Percentiles rank a stretch among this genome's conserved stretches.
Evolutionary conservation across 768 basidiomycete genomes (phyloP).

Genomic region (Termitomyces sp.): DNA sequence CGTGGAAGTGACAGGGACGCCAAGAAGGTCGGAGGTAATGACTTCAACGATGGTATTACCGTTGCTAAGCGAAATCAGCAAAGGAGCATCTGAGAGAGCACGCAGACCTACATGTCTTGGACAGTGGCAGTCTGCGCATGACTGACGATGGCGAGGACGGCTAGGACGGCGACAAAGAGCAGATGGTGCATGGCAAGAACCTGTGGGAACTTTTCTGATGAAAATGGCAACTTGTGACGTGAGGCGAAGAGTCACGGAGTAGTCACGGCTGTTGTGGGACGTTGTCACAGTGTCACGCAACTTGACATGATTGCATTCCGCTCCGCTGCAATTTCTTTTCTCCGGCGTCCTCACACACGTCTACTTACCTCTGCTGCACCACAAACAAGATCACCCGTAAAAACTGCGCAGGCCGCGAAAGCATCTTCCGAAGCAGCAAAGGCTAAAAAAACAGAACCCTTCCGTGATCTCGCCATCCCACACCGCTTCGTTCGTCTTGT

Average conservation of each 20-base stretch:
- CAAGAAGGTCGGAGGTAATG: constrained; percentile 8
- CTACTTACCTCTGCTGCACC: neutral
- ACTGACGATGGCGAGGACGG: constrained; percentile 17
- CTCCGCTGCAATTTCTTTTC: constrained; percentile 17
- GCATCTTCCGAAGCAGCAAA: neutral
- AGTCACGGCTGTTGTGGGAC: no score
- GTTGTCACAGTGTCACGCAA: neutral
- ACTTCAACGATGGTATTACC: constrained; percentile 51
- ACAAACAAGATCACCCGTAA: neutral
- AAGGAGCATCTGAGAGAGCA: neutral
- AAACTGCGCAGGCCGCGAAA: neutral
- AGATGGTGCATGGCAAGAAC: constrained; percentile 10
- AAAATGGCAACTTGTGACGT: neutral
- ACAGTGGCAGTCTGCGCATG: constrained; percentile 42
- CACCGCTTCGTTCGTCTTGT: constrained; percentile 37
- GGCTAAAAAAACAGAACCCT: constrained; percentile 5
- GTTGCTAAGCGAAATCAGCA: constrained; percentile 17
- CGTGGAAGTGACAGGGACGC: constrained; percentile 10
- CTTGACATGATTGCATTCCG: constrained; percentile 18
- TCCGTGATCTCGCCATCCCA: constrained; percentile 37
- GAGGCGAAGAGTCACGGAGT: no score
- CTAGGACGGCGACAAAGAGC: constrained; percentile 14
- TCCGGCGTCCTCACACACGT: constrained; percentile 2
- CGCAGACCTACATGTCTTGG: constrained; percentile 37
- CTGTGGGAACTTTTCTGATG: constrained; percentile 2